Conservation (phyloP, 768 basidiomycete genomes). For the Tubosaeta brunneosetosa region DNA sequence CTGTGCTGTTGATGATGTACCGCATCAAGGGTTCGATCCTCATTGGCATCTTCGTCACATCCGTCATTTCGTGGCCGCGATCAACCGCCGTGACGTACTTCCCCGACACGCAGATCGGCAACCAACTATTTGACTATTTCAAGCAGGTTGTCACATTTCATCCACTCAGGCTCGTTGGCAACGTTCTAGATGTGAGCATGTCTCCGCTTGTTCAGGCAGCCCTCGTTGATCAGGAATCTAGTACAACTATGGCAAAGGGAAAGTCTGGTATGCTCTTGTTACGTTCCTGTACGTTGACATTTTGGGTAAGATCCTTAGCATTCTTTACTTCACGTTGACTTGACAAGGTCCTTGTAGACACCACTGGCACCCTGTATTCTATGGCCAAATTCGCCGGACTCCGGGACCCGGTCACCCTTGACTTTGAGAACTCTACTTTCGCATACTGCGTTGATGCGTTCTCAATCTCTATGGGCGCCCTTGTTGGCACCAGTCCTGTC, state of each 20-base stretch:
- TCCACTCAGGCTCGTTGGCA: slow-evolving; percentile 55
- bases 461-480: slow-evolving; percentile 74
- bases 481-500: slow-evolving; percentile 76
- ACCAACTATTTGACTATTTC: slow-evolving; percentile 78
- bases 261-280: slow-evolving; percentile 81
- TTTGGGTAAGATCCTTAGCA: slow-evolving; percentile 45
- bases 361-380: slow-evolving; percentile 74
- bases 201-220: background rate
- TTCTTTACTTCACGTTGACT: background rate
- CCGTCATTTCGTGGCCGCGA: slow-evolving; percentile 87
- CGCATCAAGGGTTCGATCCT: slow-evolving; percentile 80
- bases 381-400: slow-evolving; percentile 92
- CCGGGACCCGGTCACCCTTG: slow-evolving; percentile 76
- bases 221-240: slow-evolving; percentile 20
- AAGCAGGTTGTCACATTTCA: slow-evolving; percentile 79
- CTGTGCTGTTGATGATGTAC: slow-evolving; percentile 78
- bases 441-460: slow-evolving; percentile 84
- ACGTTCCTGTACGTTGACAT: slow-evolving; percentile 91
- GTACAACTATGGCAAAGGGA: slow-evolving; percentile 56
- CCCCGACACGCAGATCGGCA: slow-evolving; percentile 64
- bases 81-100: slow-evolving; percentile 76
- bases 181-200: slow-evolving; percentile 57
- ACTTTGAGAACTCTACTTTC: slow-evolving; percentile 79
- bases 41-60: slow-evolving; percentile 78
- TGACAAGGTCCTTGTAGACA: slow-evolving; percentile 23